phyloP scores from a whole-genome alignment of 31 red algal species.

The Odonthalia washingtoniensis region DNA sequence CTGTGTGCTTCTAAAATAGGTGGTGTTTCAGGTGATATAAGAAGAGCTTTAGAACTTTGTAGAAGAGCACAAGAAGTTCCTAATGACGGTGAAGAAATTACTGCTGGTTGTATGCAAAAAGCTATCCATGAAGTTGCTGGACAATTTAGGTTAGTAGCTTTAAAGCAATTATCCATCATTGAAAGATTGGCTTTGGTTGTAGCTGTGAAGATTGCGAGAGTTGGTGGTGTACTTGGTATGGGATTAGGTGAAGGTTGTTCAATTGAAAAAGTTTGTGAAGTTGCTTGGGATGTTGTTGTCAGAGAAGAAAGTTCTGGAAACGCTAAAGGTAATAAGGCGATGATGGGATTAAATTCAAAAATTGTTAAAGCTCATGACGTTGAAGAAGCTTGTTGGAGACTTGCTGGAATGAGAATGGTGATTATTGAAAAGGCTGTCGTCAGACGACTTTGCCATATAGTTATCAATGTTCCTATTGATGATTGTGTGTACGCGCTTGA shows the following conservation, averaged over 20 bases:
- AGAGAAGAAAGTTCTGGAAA: not conserved
- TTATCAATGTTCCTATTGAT: slow-evolving; percentile 57
- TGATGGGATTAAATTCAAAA: not conserved
- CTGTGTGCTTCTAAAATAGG: slow-evolving; percentile 84
- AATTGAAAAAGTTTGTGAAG: slow-evolving; percentile 27
- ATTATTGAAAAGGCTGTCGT: slow-evolving; percentile 58
- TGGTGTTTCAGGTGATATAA: slow-evolving; percentile 84
- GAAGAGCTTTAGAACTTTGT: slow-evolving; percentile 82
- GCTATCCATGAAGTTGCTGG: slow-evolving; percentile 49
- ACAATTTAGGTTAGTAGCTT: slow-evolving; percentile 27
- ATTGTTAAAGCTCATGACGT: slow-evolving; percentile 32
- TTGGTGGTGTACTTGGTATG: slow-evolving; percentile 23
- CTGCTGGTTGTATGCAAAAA: slow-evolving; percentile 31
- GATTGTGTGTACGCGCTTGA: slow-evolving; percentile 34
- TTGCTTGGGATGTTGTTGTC: not conserved
- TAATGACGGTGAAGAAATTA: not conserved
- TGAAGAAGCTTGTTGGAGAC: slow-evolving; percentile 45
- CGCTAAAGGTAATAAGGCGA: not conserved
- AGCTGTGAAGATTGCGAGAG: slow-evolving; percentile 26
- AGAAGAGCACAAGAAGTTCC: slow-evolving; percentile 46
- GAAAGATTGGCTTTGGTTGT: slow-evolving; percentile 46
- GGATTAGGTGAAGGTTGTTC: slow-evolving; percentile 33
- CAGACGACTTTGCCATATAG: slow-evolving; percentile 28
- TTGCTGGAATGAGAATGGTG: slow-evolving; percentile 45
- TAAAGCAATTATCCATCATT: slow-evolving; percentile 33